Base-by-base conservation (phyloP, 2,329 filamentous ascomycete species). In the Pseudogymnoascus sp. region DNA sequence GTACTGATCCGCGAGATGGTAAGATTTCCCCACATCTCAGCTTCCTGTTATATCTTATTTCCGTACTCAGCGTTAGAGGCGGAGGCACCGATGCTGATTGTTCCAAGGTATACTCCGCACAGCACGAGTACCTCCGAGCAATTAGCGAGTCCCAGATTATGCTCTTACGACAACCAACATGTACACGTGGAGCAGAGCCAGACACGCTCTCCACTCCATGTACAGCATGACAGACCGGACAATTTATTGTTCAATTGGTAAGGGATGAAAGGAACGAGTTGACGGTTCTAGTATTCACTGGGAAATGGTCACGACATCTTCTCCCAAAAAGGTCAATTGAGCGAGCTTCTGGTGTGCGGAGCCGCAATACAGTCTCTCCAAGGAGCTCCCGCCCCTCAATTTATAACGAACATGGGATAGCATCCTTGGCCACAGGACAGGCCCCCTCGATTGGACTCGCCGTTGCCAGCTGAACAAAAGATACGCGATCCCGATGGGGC, bases 191-290 rank as follows among this genome's bases (percentile, higher is more conserved):
- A 56, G n/a, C 8, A 33, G 50, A 33, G n/a, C 50, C 50, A 56
- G 16, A n/a, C 26, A 33, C 8, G 5, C 16, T 56, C 50, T 33
- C 50, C 28, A 22, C 28, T 56, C 26, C 28, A 56, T 19, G 50
- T 56, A 56, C 50, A 33, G 28, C 50, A 56, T 33, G 3, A 22
- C 50, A 56, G 50, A 35, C 28, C 50, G 28, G 50, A 56, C n/a
- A 56, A 56, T 56, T 56, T 56, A 56, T 56, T 33, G 4, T 56
- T 56, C 50, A 56, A 56, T 56, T 56, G 50, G 50, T 56, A 56
- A 33, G n/a, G 50, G 14, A 11, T 31, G 11, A 33, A 56, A 8
- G 26, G 6, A 56, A 33, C n/a, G 4, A 16, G 14, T 53, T 14
- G 50, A 56, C 16, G 11, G 10, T 14, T 10, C 11, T 11, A 56